Evolutionary conservation across 176 grass and related monocot species (phyloP).

Genomic region (Carex pumila): DNA sequence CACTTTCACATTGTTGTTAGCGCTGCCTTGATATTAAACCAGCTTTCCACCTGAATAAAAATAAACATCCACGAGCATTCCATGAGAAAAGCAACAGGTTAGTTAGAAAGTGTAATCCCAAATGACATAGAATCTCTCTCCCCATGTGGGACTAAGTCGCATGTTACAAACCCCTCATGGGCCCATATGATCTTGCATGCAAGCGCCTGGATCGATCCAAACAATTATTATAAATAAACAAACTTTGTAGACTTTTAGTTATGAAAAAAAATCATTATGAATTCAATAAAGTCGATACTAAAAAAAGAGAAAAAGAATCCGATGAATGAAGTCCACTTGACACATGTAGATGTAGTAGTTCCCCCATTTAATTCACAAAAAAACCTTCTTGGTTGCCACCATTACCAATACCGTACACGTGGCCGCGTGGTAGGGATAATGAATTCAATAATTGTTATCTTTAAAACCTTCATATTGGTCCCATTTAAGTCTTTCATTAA

Average conservation of each 20-base stretch:
- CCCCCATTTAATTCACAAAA: no score
- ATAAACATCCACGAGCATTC: not conserved
- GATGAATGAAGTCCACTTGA: not conserved
- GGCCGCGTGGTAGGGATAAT: no score
- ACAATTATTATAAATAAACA: not conserved
- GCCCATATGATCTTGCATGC: not conserved
- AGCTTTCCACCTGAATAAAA: not conserved
- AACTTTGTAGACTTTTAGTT: not conserved
- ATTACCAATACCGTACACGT: no score
- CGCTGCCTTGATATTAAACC: not conserved
- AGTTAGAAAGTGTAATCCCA: not conserved
- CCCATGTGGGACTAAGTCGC: slow-evolving; percentile 11
- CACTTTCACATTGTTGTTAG: no score
- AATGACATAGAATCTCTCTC: not conserved
- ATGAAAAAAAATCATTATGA: not conserved
- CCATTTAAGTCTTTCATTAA: no score
- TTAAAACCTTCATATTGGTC: no score
- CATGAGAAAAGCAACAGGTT: not conserved
- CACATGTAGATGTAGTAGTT: no score
- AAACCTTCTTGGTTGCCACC: no score
- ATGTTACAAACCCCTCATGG: not conserved
- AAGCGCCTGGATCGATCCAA: slow-evolving; percentile 3
- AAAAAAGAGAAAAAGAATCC: not conserved
- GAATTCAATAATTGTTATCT: no score
- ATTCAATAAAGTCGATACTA: not conserved